A percentile compares a stretch with the other conserved stretches of the same genome.
Conservation (phyloP, 2,329 filamentous ascomycete species). For the Seiridium unicorne region DNA sequence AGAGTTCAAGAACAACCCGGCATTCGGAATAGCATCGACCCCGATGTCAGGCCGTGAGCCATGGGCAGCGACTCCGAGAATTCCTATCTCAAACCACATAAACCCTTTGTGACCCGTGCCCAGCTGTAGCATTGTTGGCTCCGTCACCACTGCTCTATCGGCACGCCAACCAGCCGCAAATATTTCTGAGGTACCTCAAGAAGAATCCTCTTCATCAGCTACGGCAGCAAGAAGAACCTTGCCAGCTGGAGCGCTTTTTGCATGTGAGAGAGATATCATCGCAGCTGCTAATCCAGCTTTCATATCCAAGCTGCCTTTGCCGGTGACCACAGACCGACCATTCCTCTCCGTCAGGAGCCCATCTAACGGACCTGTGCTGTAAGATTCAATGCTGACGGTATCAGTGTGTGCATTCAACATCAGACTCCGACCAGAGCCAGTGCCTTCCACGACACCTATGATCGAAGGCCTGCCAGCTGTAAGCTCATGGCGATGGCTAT, state of each 20-base stretch:
- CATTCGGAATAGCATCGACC: slow-evolving; percentile 47
- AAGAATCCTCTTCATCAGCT: slow-evolving; percentile 38
- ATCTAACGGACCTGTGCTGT: slow-evolving; percentile 42
- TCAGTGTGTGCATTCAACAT: slow-evolving; percentile 55
- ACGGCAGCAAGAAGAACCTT: slow-evolving; percentile 53
- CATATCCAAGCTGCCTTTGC: slow-evolving; percentile 45
- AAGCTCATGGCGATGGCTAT: slow-evolving; percentile 47
- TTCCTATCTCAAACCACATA: slow-evolving; percentile 40
- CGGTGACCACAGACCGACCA: slow-evolving; percentile 40
- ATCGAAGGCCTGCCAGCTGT: slow-evolving; percentile 47
- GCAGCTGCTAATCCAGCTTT: slow-evolving; percentile 48
- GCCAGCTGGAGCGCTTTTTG: slow-evolving; percentile 33
- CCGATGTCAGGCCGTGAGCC: slow-evolving; percentile 42
- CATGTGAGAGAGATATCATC: slow-evolving; percentile 37
- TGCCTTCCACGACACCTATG: slow-evolving; percentile 44
- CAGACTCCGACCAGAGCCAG: slow-evolving; percentile 43
- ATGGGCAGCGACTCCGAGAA: slow-evolving; percentile 39
- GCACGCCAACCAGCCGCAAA: slow-evolving; percentile 20
- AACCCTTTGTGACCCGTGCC: slow-evolving; percentile 50
- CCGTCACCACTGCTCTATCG: slow-evolving; percentile 48
- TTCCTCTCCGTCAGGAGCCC: not conserved
- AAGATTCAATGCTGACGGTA: slow-evolving; percentile 47
- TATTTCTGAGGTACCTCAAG: not conserved
- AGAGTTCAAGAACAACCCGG: slow-evolving; percentile 43
- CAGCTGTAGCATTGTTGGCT: slow-evolving; percentile 43